Percentiles rank a stretch among this genome's conserved stretches.
phyloP scores from a whole-genome alignment of 495 filamentous ascomycete species.

The Beverwykella pulmonaria region DNA sequence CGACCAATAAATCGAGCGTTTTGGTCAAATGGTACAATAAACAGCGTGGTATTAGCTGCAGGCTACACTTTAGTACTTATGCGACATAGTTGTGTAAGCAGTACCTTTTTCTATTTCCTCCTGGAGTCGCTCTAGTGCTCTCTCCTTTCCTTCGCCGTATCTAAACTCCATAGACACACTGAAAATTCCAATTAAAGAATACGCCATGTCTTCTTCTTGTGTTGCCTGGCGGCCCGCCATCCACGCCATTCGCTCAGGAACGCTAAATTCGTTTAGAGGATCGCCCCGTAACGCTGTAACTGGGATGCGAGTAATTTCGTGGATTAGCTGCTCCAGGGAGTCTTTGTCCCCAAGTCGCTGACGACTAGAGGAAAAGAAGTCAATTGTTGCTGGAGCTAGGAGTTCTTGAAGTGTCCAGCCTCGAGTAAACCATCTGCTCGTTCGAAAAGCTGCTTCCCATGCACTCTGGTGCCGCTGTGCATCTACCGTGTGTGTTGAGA shows the following conservation, averaged over 20 bases:
- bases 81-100: not conserved
- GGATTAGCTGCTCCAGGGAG: not conserved
- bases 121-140: constrained; percentile 1
- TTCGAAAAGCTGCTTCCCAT: constrained; percentile 8
- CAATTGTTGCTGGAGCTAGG: not conserved
- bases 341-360: constrained; percentile 1
- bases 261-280: constrained; percentile 9
- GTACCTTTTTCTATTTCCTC: constrained; percentile 8
- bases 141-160: constrained; percentile 1
- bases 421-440: constrained; percentile 5
- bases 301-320: constrained; percentile 5
- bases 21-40: constrained; percentile 6
- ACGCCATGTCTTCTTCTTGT: constrained; percentile 9
- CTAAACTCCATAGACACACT: constrained; percentile 10
- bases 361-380: constrained; percentile 1
- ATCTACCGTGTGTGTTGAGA: not conserved
- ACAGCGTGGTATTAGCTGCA: not conserved
- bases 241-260: not conserved
- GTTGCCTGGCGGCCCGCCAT: not conserved
- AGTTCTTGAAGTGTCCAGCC: constrained; percentile 11
- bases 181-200: constrained; percentile 10
- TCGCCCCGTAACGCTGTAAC: constrained; percentile 7
- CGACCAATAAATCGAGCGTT: constrained; percentile 13
- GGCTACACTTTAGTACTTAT: not conserved
- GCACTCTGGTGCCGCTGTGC: not conserved